phyloP scores from a whole-genome alignment of 495 filamentous ascomycete species.

The Hyaloscypha finlandica region DNA sequence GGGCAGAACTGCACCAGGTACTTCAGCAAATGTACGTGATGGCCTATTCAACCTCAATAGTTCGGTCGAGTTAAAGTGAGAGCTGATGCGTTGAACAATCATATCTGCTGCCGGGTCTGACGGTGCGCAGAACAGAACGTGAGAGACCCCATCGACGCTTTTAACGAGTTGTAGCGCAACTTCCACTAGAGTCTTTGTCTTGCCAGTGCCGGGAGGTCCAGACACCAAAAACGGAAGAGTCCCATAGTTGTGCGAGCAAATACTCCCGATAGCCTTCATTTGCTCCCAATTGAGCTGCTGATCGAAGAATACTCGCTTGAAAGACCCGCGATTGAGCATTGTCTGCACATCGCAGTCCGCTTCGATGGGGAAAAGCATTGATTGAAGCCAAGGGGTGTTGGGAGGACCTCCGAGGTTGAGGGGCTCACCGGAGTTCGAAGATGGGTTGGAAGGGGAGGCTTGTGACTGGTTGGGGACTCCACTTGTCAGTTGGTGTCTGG shows the following conservation, averaged over 20 bases:
- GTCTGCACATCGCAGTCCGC: slow-evolving; percentile 43
- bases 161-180: slow-evolving; percentile 40
- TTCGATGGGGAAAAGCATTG: slow-evolving; percentile 52
- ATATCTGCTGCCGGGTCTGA: slow-evolving; percentile 59
- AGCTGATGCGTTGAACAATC: slow-evolving; percentile 47
- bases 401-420: too few species aligned
- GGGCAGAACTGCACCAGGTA: slow-evolving; percentile 45
- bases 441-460: too few species aligned
- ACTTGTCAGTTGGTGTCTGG: too few species aligned
- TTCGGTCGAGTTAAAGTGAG: slow-evolving; percentile 40
- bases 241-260: slow-evolving; percentile 48
- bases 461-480: too few species aligned
- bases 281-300: slow-evolving; percentile 53
- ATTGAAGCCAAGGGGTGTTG: slow-evolving; percentile 40
- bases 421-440: too few species aligned
- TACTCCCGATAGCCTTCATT: slow-evolving; percentile 47
- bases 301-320: slow-evolving; percentile 41
- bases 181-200: slow-evolving; percentile 58
- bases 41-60: slow-evolving; percentile 52
- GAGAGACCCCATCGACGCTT: slow-evolving; percentile 31
- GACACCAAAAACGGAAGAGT: slow-evolving; percentile 53
- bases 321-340: slow-evolving; percentile 37
- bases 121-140: slow-evolving; percentile 57
- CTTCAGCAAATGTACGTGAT: slow-evolving; percentile 49
- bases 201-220: slow-evolving; percentile 56